Evolutionary conservation across 2,329 filamentous ascomycete genomes (phyloP).

Genomic region (Orbilia ellipsospora): DNA sequence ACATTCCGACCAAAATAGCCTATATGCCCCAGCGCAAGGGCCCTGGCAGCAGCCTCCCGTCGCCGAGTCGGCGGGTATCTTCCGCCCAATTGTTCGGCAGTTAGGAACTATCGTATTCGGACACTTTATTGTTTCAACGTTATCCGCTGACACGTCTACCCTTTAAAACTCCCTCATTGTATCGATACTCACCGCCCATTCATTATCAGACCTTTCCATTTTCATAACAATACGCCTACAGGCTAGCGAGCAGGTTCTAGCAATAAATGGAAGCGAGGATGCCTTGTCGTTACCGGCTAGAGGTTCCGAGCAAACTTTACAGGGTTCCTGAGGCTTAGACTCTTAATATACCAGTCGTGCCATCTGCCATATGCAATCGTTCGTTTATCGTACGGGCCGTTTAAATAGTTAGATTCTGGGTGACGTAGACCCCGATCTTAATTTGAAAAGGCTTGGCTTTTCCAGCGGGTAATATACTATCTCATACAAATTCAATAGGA

Average conservation of each 20-base stretch:
- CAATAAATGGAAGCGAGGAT: background rate
- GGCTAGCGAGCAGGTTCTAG: too few species aligned
- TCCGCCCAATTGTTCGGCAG: slow-evolving; percentile 18
- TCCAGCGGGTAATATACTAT: too few species aligned
- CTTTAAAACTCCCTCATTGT: background rate
- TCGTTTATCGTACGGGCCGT: too few species aligned
- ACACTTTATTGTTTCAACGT: slow-evolving; percentile 8
- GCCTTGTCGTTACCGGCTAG: slow-evolving; percentile 14
- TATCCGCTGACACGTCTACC: background rate
- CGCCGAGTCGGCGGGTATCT: slow-evolving; percentile 10
- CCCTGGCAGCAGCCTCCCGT: slow-evolving; percentile 26
- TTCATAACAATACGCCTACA: background rate
- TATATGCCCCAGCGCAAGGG: too few species aligned
- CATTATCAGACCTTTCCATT: slow-evolving; percentile 12
- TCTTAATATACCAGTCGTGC: background rate
- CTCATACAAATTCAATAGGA: too few species aligned
- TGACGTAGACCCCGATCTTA: too few species aligned
- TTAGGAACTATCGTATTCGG: slow-evolving; percentile 45
- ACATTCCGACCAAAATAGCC: too few species aligned
- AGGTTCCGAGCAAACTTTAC: slow-evolving; percentile 26
- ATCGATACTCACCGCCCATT: background rate
- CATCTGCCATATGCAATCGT: background rate
- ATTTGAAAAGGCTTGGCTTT: too few species aligned
- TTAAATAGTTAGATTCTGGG: too few species aligned
- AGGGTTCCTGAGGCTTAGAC: slow-evolving; percentile 6